Evolutionary conservation across 2,329 filamentous ascomycete genomes (phyloP), one percentile per base, ranked within the genome.

Genomic region (Neofusicoccum cordaticola): DNA sequence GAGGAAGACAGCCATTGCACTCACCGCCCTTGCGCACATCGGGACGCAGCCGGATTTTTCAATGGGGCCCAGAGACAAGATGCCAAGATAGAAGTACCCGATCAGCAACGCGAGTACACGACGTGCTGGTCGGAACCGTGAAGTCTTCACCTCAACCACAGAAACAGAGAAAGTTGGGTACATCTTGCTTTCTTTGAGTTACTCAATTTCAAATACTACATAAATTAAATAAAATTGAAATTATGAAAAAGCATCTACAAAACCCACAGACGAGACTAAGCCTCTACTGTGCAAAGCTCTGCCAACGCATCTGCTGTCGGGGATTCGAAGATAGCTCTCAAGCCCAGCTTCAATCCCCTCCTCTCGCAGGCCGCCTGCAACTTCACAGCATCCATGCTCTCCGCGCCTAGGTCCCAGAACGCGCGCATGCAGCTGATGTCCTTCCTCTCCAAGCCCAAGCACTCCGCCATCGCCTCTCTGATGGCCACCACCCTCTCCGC

Each of bases 321-420:
- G 7, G 39, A 45, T 3, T 45, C 53, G 17, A 57, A 57, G 13
- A 57, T 19, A 19, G 31, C 53, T 19, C 53, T 57, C 53, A 57
- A 44, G 7, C 22, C 53, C 53, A 57, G 6, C 12, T 17, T 3
- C 53, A 57, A 35, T 3, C 39, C 53, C 17, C 13, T 57, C 39
- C 27, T 57, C 53, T 44, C 39, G 4, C 53, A 57, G 4, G 22
- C 39, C 3, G 44, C 53, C 37, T 44, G 13, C 15, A 57, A 11
- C 27, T 39, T 45, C 6, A 57, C 19, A 22, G 53, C 39, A 44
- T 57, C 53, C 53, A 57, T 57, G 34, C 53, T 57, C 41, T 57
- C 53, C 22, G 53, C 53, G 4, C 53, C 53, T 1, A 57, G 22
- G 1, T 57, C 53, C 53, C 53, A 57, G n/a, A 57, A 57, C 39